Base-by-base conservation (phyloP, 2,329 filamentous ascomycete species). In the Paracoccidioides brasiliensis region DNA sequence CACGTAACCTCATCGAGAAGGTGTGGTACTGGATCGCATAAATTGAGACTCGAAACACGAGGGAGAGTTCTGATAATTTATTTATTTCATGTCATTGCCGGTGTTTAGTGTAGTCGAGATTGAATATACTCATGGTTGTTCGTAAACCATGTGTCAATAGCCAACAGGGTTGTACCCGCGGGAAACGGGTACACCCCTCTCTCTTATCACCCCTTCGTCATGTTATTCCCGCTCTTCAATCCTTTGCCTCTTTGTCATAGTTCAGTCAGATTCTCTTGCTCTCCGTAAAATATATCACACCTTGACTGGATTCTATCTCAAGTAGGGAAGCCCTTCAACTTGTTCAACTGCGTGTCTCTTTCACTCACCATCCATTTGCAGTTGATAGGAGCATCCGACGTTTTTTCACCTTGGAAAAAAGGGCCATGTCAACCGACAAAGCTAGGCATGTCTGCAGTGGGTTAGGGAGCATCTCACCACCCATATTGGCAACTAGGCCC, bases 1-100 rank as follows among this genome's bases (percentile, higher is more conserved):
- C 61, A 2, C 55, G 56, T n/a, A 63, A 62, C 49, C 10, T 56
- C 7, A 41, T 63, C 15, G 60, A 63, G 44, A 59, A 53, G 52
- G 41, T 63, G 42, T 63, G 61, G 61, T 59, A 53, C 57, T 61
- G 62, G 56, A 56, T 63, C 38, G 59, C 60, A 38, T 64, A 57
- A 38, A 32, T 46, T 30, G 43, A 22, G 33, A 38, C 37, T 5
- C 4, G 33, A 38, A 35, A 12, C 38, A 32, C 42, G 50, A 44
- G 30, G 0, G n/a, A 12, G n/a, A 49, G 44, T 22, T n/a, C 14
- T 15, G 12, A 22, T 10, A 6, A 30, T 12, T 45, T 37, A 7
- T 42, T 51, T 37, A 37, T 55, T 22, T 28, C 32, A n/a, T 55
- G 4, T 42, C 6, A 8, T 53, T 15, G 10, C 44, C 44, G 15